These are phyloP conservation scores for Coemansia sp. DNA, from an alignment of 192 early-diverging fungal species.

Conservation along the genomic window DNA sequence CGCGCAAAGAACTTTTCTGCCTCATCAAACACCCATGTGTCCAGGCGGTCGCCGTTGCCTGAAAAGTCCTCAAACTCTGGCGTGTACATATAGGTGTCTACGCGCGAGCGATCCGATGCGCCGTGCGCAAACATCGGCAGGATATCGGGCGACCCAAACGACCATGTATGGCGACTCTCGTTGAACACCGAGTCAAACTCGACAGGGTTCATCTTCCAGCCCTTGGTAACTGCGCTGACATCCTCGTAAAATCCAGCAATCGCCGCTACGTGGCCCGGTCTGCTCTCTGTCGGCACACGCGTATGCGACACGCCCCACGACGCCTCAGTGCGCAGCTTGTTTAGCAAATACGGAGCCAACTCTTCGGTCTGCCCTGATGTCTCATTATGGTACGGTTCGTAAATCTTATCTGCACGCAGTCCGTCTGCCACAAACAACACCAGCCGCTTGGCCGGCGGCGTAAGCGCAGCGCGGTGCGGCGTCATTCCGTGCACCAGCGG, in stretches of 20 bases:
- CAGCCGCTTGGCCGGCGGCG: slow-evolving; percentile 81
- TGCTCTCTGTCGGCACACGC: slow-evolving; percentile 91
- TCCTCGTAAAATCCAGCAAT: slow-evolving; percentile 99
- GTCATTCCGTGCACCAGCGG: slow-evolving; percentile 97
- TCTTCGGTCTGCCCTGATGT: slow-evolving; percentile 34
- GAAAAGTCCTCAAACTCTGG: slow-evolving; percentile 88
- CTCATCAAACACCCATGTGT: slow-evolving; percentile 91
- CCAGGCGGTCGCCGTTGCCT: slow-evolving; percentile 78
- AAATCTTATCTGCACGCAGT: slow-evolving; percentile 89
- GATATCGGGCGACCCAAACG: slow-evolving; percentile 96
- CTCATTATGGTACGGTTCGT: slow-evolving; percentile 65
- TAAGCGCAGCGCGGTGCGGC: slow-evolving; percentile 67
- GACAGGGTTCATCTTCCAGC: slow-evolving; percentile 97
- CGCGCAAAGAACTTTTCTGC: slow-evolving; percentile 68
- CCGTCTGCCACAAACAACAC: slow-evolving; percentile 92
- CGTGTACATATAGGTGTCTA: slow-evolving; percentile 91
- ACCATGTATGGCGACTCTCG: slow-evolving; percentile 91
- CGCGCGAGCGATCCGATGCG: slow-evolving; percentile 71
- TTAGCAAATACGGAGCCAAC: slow-evolving; percentile 59
- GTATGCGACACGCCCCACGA: slow-evolving; percentile 88
- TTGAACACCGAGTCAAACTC: slow-evolving; percentile 97
- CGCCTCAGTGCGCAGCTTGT: slow-evolving; percentile 61
- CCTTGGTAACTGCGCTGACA: slow-evolving; percentile 95
- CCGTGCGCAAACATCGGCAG: slow-evolving; percentile 95
- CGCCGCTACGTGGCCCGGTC: slow-evolving; percentile 95